These are phyloP conservation scores for Vanilla planifolia DNA, from an alignment of 106 monocot species.

Conservation along the genomic window DNA sequence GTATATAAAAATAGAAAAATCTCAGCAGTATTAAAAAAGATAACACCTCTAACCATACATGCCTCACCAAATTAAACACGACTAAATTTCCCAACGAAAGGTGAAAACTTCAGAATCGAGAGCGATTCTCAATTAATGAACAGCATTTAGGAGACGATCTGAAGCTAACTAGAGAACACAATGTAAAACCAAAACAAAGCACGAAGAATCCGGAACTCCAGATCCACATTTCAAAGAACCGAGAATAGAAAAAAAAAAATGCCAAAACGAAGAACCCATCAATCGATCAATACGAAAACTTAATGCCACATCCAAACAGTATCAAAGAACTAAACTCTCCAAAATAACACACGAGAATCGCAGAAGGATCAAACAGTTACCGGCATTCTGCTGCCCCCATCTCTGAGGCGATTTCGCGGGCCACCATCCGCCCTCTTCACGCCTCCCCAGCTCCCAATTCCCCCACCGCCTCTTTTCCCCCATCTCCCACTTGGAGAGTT, in stretches of 20 bases:
- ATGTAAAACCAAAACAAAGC: not conserved
- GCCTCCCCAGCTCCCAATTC: slow-evolving; percentile 1
- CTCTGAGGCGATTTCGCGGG: not conserved
- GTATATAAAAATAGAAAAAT: not conserved
- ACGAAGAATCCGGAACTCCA: not conserved
- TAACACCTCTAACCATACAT: not conserved
- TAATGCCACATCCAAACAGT: slow-evolving; percentile 1
- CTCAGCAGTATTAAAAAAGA: not conserved
- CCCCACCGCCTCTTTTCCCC: slow-evolving; percentile 3
- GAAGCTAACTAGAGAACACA: not conserved
- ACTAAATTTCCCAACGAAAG: not conserved
- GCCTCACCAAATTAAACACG: too few relatives aligned
- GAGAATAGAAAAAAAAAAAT: not conserved
- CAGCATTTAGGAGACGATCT: not conserved
- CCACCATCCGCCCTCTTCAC: not conserved
- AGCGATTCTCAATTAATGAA: not conserved
- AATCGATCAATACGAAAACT: not conserved
- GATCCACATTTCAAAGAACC: not conserved
- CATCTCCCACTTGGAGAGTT: not conserved
- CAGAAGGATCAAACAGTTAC: not conserved
- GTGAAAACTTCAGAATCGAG: not conserved
- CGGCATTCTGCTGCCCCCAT: slow-evolving; percentile 2
- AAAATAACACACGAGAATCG: not conserved
- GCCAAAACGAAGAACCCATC: too few relatives aligned
- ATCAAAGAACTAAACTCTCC: not conserved